Evolutionary conservation across 2,329 filamentous ascomycete genomes (phyloP), one percentile per base, ranked within the genome.

Genomic region (Beauveria brongniartii): DNA sequence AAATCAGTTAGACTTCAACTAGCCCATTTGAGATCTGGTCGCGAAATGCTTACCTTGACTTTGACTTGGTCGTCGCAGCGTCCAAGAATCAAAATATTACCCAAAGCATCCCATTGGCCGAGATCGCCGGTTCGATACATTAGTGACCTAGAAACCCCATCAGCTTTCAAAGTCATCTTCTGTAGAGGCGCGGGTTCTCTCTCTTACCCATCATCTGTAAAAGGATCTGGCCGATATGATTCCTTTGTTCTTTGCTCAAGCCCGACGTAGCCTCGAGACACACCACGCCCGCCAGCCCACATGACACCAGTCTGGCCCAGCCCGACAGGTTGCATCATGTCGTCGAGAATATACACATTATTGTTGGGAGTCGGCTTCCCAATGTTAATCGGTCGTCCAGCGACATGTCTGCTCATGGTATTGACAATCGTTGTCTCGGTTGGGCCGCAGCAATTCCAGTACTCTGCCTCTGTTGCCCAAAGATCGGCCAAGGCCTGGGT

Each of bases 111-210:
- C 82, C 82, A 85, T 14, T 75, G 74, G 20, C 79, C 82, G 24
- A 86, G 74, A 64, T 86, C 83, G 7, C 83, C 83, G 1, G 83
- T 86, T 65, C 83, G 82, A 70, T 83, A 86, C 79, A 85, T 84
- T 64, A 73, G 73, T 2, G 71, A 73, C 3, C 77, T 79, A 48
- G 10, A 14, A 16, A 43, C 48, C 48, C 46, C 53, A 61, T 59
- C 20, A 60, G 57, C 28, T 34, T 37, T 14, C 22, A 16, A 28
- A n/a, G 1, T 26, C 5, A 22, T 16, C 12, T 10, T 40, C 18
- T 48, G 12, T 5, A 37, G 34, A 37, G 12, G 34, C 34, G 12
- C 12, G 2, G 28, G 12, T 22, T 22, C 12, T 37, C 34, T 37
- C 4, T 9, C 57, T 46, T 47, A 82, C 79, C 81, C 80, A 63